Evolutionary conservation across 2,329 filamentous ascomycete genomes (phyloP).

Genomic region (Sporothrix variecibatus): DNA sequence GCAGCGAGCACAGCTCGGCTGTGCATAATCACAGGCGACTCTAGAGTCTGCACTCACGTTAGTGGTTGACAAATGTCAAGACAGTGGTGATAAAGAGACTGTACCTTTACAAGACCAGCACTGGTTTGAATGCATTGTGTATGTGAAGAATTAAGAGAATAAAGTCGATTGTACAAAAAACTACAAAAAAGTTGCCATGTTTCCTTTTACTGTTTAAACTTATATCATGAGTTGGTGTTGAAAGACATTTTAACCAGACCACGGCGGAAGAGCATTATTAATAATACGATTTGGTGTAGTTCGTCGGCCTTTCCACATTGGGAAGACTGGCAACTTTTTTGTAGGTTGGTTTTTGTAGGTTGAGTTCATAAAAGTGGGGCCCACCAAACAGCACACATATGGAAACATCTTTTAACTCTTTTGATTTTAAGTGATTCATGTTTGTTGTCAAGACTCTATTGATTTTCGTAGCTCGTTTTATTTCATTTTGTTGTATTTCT

Average conservation of each 20-base stretch:
- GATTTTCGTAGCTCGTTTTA: not conserved
- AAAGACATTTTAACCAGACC: not conserved
- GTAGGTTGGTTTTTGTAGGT: not conserved
- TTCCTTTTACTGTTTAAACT: not conserved
- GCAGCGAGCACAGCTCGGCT: not conserved
- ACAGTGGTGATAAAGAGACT: not conserved
- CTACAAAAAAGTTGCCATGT: not conserved
- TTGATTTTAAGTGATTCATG: too few relatives aligned
- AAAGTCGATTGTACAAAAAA: not conserved
- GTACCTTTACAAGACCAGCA: conserved; percentile 4
- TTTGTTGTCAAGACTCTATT: too few relatives aligned
- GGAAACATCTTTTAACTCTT: too few relatives aligned
- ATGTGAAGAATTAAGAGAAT: not conserved
- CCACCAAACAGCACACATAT: too few relatives aligned
- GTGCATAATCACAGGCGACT: not conserved
- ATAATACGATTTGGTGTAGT: not conserved
- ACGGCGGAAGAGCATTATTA: not conserved
- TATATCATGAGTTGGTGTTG: not conserved
- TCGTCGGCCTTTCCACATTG: not conserved
- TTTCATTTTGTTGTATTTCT: too few relatives aligned
- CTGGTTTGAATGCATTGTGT: not conserved
- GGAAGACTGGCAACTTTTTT: not conserved
- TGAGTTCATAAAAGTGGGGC: too few relatives aligned
- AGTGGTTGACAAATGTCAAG: not conserved
- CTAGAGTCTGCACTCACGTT: not conserved